These are phyloP conservation scores for Sicyos baderoa DNA, from an alignment of 306 rosid species.

Conservation along the genomic window DNA sequence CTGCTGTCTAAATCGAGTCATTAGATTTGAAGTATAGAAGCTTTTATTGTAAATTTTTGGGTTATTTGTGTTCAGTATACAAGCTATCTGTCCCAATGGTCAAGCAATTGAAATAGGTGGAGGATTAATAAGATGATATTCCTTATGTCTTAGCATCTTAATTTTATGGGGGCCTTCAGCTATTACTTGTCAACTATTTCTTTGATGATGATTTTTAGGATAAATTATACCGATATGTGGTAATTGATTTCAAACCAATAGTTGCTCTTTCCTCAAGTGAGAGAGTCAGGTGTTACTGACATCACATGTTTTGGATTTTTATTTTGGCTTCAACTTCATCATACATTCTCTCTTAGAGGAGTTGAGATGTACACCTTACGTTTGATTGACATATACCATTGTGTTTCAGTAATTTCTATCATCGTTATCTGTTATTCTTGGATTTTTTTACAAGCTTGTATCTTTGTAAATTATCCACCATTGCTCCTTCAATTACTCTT, in stretches of 20 bases:
- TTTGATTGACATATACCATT: slow-evolving; percentile 6
- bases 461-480: background rate
- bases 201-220: background rate
- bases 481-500: background rate
- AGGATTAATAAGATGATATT: slow-evolving; percentile 7
- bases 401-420: background rate
- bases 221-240: background rate
- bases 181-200: background rate
- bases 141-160: slow-evolving; percentile 6
- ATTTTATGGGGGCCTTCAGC: slow-evolving; percentile 4
- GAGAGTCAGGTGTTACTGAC: background rate
- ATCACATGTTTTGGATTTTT: background rate
- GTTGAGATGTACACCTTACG: background rate
- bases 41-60: slow-evolving; percentile 4
- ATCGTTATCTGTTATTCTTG: background rate
- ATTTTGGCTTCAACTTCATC: background rate
- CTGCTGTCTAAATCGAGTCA: slow-evolving; percentile 12
- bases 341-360: background rate
- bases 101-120: slow-evolving; percentile 3
- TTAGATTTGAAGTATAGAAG: slow-evolving; percentile 10
- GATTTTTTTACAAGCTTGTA: background rate
- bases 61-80: slow-evolving; percentile 10
- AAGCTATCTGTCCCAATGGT: slow-evolving; percentile 1
- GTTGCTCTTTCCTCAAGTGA: background rate
- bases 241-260: background rate